Evolutionary conservation across 2,329 filamentous ascomycete genomes (phyloP).

Genomic region (Trichoderma pleuroti): DNA sequence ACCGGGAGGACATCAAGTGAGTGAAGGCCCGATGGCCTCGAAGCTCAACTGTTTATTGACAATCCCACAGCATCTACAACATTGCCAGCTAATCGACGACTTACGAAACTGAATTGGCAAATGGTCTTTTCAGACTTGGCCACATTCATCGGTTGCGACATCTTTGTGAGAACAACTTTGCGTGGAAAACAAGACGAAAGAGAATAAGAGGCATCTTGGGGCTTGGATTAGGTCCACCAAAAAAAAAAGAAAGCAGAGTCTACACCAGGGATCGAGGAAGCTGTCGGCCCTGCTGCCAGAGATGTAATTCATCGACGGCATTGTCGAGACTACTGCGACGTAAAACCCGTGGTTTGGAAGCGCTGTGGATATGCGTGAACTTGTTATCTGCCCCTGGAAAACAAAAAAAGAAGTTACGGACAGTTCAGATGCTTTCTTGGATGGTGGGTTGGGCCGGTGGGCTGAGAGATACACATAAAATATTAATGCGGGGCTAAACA

Average conservation of each 20-base stretch:
- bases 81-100: constrained; percentile 13
- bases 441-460: background rate
- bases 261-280: background rate
- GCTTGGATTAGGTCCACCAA: background rate
- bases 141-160: background rate
- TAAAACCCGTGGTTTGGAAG: background rate
- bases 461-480: background rate
- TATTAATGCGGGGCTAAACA: background rate
- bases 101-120: background rate
- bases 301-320: background rate
- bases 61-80: constrained; percentile 16
- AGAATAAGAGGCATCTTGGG: background rate
- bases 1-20: constrained; percentile 34
- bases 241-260: background rate
- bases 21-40: background rate
- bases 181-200: background rate
- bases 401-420: background rate
- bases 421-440: background rate
- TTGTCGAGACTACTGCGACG: background rate
- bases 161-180: background rate
- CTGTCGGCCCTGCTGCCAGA: background rate
- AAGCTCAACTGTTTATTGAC: background rate
- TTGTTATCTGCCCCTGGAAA: background rate
- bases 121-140: background rate
- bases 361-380: background rate